Evolutionary conservation across 768 basidiomycete genomes (phyloP), one percentile per base, ranked within the genome.

Genomic region (Chalciporus pseudorubinellus): DNA sequence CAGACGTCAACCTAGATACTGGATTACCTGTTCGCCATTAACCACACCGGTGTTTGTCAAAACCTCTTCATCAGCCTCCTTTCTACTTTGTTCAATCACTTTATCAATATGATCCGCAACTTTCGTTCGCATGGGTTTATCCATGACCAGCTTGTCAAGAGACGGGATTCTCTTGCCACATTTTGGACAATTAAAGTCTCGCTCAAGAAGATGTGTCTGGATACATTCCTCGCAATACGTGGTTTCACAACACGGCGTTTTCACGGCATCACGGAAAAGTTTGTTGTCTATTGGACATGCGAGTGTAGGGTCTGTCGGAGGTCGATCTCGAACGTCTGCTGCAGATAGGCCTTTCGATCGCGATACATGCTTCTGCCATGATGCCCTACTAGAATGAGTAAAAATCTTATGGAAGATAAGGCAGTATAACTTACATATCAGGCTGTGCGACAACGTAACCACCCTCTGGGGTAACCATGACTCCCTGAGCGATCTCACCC

Each of bases 381-480:
- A 89, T 48, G 79, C 92, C 39, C 95, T 98, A 47, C 56, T 40
- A 43, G 31, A 45, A 50, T 52, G 26, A 52, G 53, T 6, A 26
- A 33, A 14, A n/a, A 4, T 18, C 20, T 13, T 6, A 14, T n/a
- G 26, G 16, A 29, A 12, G 22, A 33, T 19, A 18, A 36, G 6
- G 40, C 28, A 33, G 14, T 8, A 42, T 40, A 39, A 81, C 93
- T 64, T 72, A 98, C 95, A 84, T 81, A 71, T 99, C 97, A 0
- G 97, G 95, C 64, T 98, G 89, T 1, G 95, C 95, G 36, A 95
- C 89, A 18, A 99, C 97, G 70, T 95, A 98, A 33, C 93, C 92
- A 54, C 97, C 97, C 67, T 99, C 97, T 0, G 95, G 94, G 3
- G 95, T 98, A 53, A 99, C 89, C 97, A 99, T 99, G 44, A 98